Conservation (phyloP, 2,329 filamentous ascomycete genomes). For the Fusarium zealandicum region DNA sequence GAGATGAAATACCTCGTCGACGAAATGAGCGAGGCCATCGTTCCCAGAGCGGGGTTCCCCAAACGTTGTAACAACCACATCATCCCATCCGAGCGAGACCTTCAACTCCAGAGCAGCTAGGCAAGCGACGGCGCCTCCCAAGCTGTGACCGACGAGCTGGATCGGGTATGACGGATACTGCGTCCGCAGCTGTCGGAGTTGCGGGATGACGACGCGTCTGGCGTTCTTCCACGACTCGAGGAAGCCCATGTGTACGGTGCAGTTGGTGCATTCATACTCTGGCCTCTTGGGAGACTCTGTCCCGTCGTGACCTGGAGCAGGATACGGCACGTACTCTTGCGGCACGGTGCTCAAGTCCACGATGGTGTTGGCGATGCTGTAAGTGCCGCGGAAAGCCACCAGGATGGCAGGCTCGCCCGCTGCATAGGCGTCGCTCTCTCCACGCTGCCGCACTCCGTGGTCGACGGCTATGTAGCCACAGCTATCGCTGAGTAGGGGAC, state of each 20-base stretch:
- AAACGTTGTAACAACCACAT: constrained; percentile 84
- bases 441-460: constrained; percentile 53
- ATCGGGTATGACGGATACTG: constrained; percentile 75
- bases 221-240: constrained; percentile 83
- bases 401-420: constrained; percentile 63
- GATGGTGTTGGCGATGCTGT: constrained; percentile 90
- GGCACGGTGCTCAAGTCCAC: constrained; percentile 88
- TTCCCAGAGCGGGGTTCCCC: constrained; percentile 81
- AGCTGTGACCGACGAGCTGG: constrained; percentile 85
- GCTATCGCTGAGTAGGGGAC: constrained; percentile 83
- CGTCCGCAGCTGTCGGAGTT: constrained; percentile 65
- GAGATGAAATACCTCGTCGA: constrained; percentile 62
- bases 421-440: constrained; percentile 14
- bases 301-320: constrained; percentile 58
- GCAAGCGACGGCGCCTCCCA: constrained; percentile 90
- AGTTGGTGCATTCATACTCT: constrained; percentile 76
- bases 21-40: constrained; percentile 58
- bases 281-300: constrained; percentile 45
- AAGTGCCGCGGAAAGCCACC: constrained; percentile 91
- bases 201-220: constrained; percentile 70
- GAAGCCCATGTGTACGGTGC: constrained; percentile 93
- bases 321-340: constrained; percentile 90
- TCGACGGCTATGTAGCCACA: constrained; percentile 95
- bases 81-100: constrained; percentile 73
- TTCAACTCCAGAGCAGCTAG: constrained; percentile 85